Percentiles rank a stretch among this genome's conserved stretches.
Conservation (phyloP, 495 filamentous ascomycete genomes). For the Neurospora terricola region DNA sequence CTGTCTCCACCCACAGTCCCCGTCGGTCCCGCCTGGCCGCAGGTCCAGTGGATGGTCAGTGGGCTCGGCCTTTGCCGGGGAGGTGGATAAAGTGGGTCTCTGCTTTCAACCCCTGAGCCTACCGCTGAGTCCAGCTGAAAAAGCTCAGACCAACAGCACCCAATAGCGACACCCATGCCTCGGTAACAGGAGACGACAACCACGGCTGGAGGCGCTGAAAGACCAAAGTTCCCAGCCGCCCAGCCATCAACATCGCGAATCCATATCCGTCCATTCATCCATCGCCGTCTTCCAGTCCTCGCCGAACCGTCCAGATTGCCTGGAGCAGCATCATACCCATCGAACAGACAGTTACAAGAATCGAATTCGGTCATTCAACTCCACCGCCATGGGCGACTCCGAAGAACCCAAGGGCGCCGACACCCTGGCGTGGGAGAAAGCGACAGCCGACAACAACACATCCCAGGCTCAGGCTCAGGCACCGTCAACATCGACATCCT, state of each 20-base stretch:
- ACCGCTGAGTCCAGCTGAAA: neutral
- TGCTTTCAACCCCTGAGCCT: neutral
- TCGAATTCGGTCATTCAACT: neutral
- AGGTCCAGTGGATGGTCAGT: neutral
- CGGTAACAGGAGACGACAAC: neutral
- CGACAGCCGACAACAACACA: conserved; percentile 3
- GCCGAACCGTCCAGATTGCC: neutral
- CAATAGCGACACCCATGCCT: neutral
- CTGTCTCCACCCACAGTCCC: neutral
- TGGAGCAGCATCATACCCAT: neutral
- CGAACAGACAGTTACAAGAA: neutral
- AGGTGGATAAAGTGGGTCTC: neutral
- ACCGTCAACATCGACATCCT: neutral
- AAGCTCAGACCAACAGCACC: neutral
- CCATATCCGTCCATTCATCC: neutral
- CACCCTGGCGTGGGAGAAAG: neutral
- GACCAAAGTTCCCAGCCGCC: neutral
- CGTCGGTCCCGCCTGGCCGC: neutral
- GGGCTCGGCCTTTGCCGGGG: neutral
- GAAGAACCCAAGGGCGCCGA: neutral
- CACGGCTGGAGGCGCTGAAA: neutral
- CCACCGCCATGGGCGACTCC: neutral
- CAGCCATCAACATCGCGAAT: neutral
- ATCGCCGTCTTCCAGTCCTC: neutral
- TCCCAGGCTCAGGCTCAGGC: conserved; percentile 1